Conservation (phyloP, 2,329 filamentous ascomycete genomes). For the Phialophora expanda region DNA sequence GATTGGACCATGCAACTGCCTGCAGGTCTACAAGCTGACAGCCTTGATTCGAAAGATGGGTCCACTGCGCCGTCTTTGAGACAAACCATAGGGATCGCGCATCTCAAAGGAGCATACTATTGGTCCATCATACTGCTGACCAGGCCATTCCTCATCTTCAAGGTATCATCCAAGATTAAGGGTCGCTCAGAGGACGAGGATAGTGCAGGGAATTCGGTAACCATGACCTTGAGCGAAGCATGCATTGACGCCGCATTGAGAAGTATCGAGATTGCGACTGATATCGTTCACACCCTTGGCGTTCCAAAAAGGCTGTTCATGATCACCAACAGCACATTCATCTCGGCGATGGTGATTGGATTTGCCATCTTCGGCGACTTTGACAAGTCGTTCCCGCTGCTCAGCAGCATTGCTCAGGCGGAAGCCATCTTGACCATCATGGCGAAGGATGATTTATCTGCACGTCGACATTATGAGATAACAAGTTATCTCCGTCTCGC, state of each 20-base stretch:
- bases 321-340: constrained; percentile 38
- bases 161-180: constrained; percentile 48
- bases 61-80: constrained; percentile 44
- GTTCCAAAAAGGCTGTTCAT: constrained; percentile 38
- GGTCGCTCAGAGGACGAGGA: constrained; percentile 30
- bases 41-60: constrained; percentile 44
- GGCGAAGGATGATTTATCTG: constrained; percentile 37
- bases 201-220: constrained; percentile 31
- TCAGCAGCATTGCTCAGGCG: constrained; percentile 40
- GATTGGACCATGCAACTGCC: constrained; percentile 51
- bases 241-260: constrained; percentile 54
- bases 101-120: constrained; percentile 58
- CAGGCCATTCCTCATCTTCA: constrained; percentile 60
- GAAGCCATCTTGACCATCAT: constrained; percentile 37
- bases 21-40: constrained; percentile 54
- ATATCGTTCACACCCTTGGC: constrained; percentile 38
- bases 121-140: constrained; percentile 61
- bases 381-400: constrained; percentile 39
- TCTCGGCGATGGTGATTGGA: constrained; percentile 39
- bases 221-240: constrained; percentile 43
- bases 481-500: constrained; percentile 49
- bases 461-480: constrained; percentile 43
- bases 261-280: constrained; percentile 40
- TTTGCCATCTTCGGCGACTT: constrained; percentile 41
- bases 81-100: constrained; percentile 53